Evolutionary conservation across 345 rosid species (phyloP), one percentile per base, ranked within the genome.

Genomic region (Odontarrhena argentea): DNA sequence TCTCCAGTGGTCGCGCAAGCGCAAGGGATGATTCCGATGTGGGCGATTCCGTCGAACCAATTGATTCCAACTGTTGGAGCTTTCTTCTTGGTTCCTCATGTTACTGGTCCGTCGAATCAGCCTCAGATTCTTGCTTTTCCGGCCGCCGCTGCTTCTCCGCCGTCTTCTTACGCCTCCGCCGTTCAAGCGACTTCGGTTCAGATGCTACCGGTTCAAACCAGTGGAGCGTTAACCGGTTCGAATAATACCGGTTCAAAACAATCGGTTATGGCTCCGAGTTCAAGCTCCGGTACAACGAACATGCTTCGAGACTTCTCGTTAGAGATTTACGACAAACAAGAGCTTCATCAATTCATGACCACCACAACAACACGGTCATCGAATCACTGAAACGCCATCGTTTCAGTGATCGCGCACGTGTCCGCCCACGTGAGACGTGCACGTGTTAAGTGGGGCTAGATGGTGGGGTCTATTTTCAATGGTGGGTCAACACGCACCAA

Each of bases 11-110:
- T 18, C 22, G 7, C 36, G 6, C 36, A 32, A 32, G 7, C 90
- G 8, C 95, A 80, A 71, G 92, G 91, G n/a, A 63, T 91, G 66
- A 77, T 86, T 65, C 93, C 96, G 6, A 76, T 88, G 85, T 88
- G 93, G 93, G 91, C 97, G 41, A 78, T 91, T 66, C 96, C 89
- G 1, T 80, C 94, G 8, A 86, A 75, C 85, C 74, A 79, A 5
- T 74, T 83, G 65, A 77, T 83, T 69, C 85, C 95, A 0, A 78
- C 84, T 0, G 73, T 67, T 0, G 91, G 96, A 9, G 80, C 84
- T 63, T 81, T 86, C 47, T 76, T 86, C 87, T 74, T 88, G 9
- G 89, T 93, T 8, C 76, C 82, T 0, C 68, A 75, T 67, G 75
- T 77, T 5, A 62, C 73, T 6, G 82, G 83, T 25, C 76, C 88